Conservation (phyloP, 257 asterid genomes). For the Solanum chilense region DNA sequence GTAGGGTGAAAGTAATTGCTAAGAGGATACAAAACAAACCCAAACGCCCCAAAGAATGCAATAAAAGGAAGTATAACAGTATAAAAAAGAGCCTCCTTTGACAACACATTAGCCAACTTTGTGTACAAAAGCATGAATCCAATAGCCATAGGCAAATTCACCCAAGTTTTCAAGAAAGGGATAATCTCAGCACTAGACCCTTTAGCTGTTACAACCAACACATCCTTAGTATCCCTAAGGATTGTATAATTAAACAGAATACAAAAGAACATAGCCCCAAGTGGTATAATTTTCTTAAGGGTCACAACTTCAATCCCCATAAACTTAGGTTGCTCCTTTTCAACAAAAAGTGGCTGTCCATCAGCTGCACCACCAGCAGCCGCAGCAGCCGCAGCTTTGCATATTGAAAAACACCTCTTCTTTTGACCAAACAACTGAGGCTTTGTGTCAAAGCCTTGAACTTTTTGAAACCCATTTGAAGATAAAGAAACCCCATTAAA, state of each 20-base stretch:
- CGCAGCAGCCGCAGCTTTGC: constrained; percentile 70
- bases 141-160: constrained; percentile 96
- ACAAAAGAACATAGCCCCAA: constrained; percentile 93
- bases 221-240: constrained; percentile 95
- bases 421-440: constrained; percentile 29
- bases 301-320: constrained; percentile 74
- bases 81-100: constrained; percentile 85
- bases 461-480: constrained; percentile 31
- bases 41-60: constrained; percentile 94
- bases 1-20: constrained; percentile 85
- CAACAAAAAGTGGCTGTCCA: constrained; percentile 37
- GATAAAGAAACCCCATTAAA: constrained; percentile 22
- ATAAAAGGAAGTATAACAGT: constrained; percentile 78
- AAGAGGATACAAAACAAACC: constrained; percentile 84
- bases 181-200: constrained; percentile 99
- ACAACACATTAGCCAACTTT: constrained; percentile 75
- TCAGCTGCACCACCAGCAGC: constrained; percentile 32
- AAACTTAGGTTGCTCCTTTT: constrained; percentile 51
- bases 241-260: constrained; percentile 87
- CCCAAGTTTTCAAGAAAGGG: constrained; percentile 99
- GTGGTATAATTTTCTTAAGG: constrained; percentile 79
- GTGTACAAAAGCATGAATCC: constrained; percentile 93
- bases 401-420: constrained; percentile 13
- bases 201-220: constrained; percentile 87
- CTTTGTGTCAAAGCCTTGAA: constrained; percentile 32